Conservation (phyloP, 2,329 filamentous ascomycete genomes). For the Cadophora sp. region DNA sequence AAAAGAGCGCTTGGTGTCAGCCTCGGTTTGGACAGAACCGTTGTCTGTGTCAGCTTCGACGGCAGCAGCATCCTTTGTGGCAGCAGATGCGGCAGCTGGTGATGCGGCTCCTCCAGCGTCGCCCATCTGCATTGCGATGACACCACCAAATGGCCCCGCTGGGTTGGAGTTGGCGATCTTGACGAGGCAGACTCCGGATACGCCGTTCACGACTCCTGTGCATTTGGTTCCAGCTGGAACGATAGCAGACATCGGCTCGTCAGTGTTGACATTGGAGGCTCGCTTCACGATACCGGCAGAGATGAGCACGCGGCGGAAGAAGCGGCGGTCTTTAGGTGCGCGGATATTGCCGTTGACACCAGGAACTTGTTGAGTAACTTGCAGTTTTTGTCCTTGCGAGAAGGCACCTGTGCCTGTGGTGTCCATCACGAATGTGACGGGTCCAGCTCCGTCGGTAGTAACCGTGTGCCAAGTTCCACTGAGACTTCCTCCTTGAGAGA, state of each 20-base stretch:
- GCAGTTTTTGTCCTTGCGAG: conserved; percentile 57
- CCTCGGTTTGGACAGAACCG: conserved; percentile 31
- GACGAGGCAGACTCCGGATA: conserved; percentile 50
- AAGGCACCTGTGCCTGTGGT: conserved; percentile 63
- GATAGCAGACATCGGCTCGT: conserved; percentile 51
- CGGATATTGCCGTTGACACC: conserved; percentile 50
- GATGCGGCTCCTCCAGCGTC: conserved; percentile 18
- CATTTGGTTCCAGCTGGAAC: conserved; percentile 51
- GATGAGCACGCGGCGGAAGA: conserved; percentile 40
- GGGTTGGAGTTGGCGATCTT: conserved; percentile 52
- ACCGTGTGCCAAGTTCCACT: conserved; percentile 72
- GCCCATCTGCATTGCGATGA: conserved; percentile 48
- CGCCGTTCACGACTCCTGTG: conserved; percentile 46
- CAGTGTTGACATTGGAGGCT: conserved; percentile 42
- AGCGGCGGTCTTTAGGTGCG: conserved; percentile 39
- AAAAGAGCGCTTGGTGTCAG: conserved; percentile 14
- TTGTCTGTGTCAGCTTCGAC: conserved; percentile 44
- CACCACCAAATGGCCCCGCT: conserved; percentile 52
- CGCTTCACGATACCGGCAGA: conserved; percentile 42
- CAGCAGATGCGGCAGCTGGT: conserved; percentile 21
- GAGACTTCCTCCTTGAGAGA: conserved; percentile 62
- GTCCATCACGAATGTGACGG: conserved; percentile 54
- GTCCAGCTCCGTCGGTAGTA: conserved; percentile 69
- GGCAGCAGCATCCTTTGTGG: neutral
- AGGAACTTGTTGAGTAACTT: conserved; percentile 60